Conservation (phyloP, 1,139 yeast genomes). For the Groenewaldozyma auringiensis region DNA sequence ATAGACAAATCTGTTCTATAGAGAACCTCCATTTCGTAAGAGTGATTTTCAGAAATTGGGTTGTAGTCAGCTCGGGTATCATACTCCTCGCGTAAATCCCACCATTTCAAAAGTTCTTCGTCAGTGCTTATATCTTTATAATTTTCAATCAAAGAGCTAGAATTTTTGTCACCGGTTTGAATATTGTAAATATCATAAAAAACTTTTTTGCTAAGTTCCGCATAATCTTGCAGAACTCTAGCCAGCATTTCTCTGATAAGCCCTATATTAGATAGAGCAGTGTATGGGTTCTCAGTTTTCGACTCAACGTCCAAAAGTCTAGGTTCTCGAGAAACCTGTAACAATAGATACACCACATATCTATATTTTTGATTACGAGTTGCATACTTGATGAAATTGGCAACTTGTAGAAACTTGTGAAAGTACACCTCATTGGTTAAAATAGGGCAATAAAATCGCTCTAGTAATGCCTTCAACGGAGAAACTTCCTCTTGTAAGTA, state of each 20-base stretch:
- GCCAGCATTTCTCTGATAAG: not conserved
- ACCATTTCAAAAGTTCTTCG: constrained; percentile 11
- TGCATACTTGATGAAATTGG: not conserved
- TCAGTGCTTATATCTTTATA: not conserved
- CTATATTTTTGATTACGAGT: not conserved
- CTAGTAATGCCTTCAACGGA: not conserved
- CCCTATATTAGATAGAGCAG: not conserved
- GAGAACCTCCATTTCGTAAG: constrained; percentile 15
- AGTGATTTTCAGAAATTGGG: constrained; percentile 11
- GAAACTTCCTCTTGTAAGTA: not conserved
- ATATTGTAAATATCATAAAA: not conserved
- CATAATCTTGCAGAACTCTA: not conserved
- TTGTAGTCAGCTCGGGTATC: constrained; percentile 14
- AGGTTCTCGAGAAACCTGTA: not conserved
- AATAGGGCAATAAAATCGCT: not conserved
- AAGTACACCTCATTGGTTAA: not conserved
- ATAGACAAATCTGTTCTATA: constrained; percentile 16
- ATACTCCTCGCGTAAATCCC: constrained; percentile 16
- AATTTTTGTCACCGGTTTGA: not conserved
- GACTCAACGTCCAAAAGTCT: not conserved
- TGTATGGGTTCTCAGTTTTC: not conserved
- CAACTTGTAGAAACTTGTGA: not conserved
- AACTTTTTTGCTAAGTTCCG: not conserved
- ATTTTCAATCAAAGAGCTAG: not conserved
- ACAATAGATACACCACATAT: not conserved